A percentile compares a stretch with the other conserved stretches of the same genome.
These are phyloP conservation scores for Penicillium hordei DNA, from an alignment of 2,329 filamentous ascomycete genomes.

Conservation along the genomic window DNA sequence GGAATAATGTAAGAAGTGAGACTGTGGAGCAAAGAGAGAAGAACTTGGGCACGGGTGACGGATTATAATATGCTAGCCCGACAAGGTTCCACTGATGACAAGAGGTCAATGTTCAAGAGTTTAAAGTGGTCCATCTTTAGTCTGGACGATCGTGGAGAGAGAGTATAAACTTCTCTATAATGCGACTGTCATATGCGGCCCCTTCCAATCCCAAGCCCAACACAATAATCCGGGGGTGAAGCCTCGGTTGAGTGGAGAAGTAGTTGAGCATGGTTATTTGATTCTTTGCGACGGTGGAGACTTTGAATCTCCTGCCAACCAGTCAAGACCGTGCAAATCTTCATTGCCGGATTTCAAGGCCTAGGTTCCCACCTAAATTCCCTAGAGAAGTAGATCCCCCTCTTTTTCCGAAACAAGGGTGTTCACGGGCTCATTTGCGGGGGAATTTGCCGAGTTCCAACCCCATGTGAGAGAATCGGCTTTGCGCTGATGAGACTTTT, in stretches of 20 bases:
- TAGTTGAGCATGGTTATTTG: background rate
- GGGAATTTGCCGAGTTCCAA: constrained; percentile 15
- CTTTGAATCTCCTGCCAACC: background rate
- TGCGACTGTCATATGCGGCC: background rate
- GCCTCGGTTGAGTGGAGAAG: constrained; percentile 4
- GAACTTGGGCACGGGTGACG: background rate
- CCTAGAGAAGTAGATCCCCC: background rate
- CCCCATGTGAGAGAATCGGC: constrained; percentile 21
- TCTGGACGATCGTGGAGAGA: background rate
- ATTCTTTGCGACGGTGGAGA: background rate
- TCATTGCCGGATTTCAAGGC: background rate
- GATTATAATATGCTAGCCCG: background rate
- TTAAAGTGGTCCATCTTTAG: background rate
- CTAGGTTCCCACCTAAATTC: background rate
- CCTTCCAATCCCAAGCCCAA: background rate
- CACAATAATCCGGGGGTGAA: background rate
- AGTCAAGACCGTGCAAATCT: background rate
- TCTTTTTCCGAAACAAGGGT: constrained; percentile 3
- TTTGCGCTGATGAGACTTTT: background rate
- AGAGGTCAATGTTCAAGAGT: background rate
- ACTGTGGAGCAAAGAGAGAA: background rate
- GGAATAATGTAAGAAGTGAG: background rate
- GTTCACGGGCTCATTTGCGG: background rate
- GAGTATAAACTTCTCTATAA: background rate
- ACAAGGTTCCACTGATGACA: background rate